Base-by-base conservation (phyloP, 306 rosid genomes). In the Cicer chorassanicum region DNA sequence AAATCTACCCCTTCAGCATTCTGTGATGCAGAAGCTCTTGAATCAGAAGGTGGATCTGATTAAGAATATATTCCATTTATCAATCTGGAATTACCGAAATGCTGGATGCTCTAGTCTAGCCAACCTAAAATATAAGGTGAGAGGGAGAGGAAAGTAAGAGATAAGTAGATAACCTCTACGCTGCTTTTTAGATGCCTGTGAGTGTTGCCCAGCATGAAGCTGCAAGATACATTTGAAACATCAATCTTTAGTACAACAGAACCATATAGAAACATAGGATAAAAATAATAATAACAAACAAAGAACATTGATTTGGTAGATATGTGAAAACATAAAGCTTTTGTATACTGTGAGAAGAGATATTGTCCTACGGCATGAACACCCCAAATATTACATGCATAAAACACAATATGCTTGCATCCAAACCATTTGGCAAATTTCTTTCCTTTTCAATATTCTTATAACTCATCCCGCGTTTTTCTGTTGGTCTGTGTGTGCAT, bases 171-270 rank as follows among this genome's bases (percentile, higher is more conserved):
- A 74, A 87, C 92, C 94, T 90, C 80, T 84, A 42, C 89, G 85
- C 53, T 29, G 86, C 84, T 74, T 91, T 90, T 90, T 88, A 50
- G 82, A 80, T 68, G 93, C 91, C 5, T 81, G 83, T 49, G 84
- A 68, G 59, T 80, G 81, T 77, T 80, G 93, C 78, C 94, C 90
- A 74, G 88, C 64, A 81, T 91, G 98, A 82, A 91, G 97, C 98
- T 94, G 90, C 84, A 77, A 48, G 74, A 84, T 50, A 76, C 50
- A 75, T 67, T 72, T 46, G 72, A 78, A 77, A 9, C 42, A 48
- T 53, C 55, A 75, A 67, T 59, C 67, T 68, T 48, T 14, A 68
- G 78, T 46, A 40, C 63, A 78, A 63, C 53, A 42, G 72, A 73
- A 68, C 40, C 68, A 18, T 68, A 45, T 34, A 69, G 29, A 62